These are phyloP conservation scores for Penicillium canescens DNA, from an alignment of 495 filamentous ascomycete genomes.

Conservation along the genomic window DNA sequence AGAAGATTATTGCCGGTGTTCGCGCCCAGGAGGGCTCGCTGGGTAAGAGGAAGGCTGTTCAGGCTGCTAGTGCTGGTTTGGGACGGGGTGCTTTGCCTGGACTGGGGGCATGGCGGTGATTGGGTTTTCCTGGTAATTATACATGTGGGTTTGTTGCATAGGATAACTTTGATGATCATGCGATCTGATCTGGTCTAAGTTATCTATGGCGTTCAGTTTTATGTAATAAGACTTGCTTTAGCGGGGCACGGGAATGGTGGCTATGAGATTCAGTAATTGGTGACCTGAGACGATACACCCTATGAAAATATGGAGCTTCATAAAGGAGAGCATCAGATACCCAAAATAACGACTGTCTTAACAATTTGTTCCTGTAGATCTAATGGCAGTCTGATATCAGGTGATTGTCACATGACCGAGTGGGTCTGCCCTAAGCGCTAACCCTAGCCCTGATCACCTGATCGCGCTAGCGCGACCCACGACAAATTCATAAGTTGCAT, in stretches of 20 bases:
- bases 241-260: neutral
- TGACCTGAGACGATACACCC: neutral
- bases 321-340: too few relatives aligned
- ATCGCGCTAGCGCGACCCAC: constrained; percentile 41
- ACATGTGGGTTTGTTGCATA: constrained; percentile 1
- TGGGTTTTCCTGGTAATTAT: neutral
- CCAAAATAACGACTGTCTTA: too few relatives aligned
- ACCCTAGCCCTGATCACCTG: constrained; percentile 33
- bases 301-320: too few relatives aligned
- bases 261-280: neutral
- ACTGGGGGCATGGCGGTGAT: constrained; percentile 45
- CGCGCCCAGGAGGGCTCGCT: constrained; percentile 75
- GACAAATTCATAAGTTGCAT: constrained; percentile 29
- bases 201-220: constrained; percentile 4
- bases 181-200: neutral
- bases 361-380: neutral
- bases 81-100: constrained; percentile 41
- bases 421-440: neutral
- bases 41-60: constrained; percentile 63
- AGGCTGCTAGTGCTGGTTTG: constrained; percentile 42
- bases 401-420: constrained; percentile 18
- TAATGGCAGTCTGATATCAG: neutral
- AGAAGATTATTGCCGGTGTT: constrained; percentile 84
- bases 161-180: neutral
- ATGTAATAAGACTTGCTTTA: constrained; percentile 1